Evolutionary conservation across 495 filamentous ascomycete genomes (phyloP), one percentile per base, ranked within the genome.

Genomic region (Cladorrhinum samala): DNA sequence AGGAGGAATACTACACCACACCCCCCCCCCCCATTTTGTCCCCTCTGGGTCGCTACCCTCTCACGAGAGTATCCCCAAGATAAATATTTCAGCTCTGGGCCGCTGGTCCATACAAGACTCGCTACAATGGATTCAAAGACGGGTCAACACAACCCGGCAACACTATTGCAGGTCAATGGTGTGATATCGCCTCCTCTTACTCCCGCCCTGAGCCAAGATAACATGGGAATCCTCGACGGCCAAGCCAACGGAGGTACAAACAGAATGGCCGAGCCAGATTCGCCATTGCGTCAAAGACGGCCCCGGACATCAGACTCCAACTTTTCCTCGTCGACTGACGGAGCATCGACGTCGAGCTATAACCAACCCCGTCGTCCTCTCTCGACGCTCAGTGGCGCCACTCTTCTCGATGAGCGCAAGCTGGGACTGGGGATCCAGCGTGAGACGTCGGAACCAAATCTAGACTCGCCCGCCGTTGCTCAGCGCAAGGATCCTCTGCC

Each of bases 161-260:
- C 33, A 41, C 40, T 44, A 40, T 48, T 58, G 42, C 51, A 54
- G 24, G 51, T 39, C 52, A 60, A 63, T 43, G 62, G 59, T 21
- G 39, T 52, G 1, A 44, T 52, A 25, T 65, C 65, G 1, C 65
- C 64, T 43, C 65, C 65, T 9, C 58, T 56, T 6, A 67, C 65
- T 7, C 65, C 65, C 1, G 55, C 52, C 19, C 52, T 56, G 18
- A 57, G 24, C 36, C 14, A 37, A 7, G 40, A 61, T 41, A 30
- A 25, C 46, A 53, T 53, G 3, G 52, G 49, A 49, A 54, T 48
- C 40, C 38, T 45, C n/a, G 20, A 38, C 20, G 40, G 9, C 46
- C 18, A 25, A 42, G 43, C 36, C 39, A 43, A 46, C 23, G 20
- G 9, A 23, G 46, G 37, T n/a, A 24, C 24, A 27, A 24, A 47